A percentile compares a stretch with the other conserved stretches of the same genome.
Evolutionary conservation across 2,329 filamentous ascomycete species (phyloP).

Genomic region (Arthrocladium fulminans): DNA sequence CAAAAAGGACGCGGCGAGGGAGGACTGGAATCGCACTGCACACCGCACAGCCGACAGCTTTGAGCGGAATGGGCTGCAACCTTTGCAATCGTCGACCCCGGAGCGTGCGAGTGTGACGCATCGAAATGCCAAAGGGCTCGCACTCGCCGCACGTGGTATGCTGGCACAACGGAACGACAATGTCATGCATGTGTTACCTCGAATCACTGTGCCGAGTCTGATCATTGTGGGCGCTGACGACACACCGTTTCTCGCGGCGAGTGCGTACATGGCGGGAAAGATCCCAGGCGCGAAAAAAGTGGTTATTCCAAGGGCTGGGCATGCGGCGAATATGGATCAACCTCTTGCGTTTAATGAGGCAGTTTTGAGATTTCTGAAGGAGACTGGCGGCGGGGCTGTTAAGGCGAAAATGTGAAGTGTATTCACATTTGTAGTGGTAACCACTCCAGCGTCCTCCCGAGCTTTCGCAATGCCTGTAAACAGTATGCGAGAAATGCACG

Average conservation of each 20-base stretch:
- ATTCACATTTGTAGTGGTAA: no score
- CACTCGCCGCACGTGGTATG: slow-evolving; percentile 16
- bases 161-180: slow-evolving; percentile 12
- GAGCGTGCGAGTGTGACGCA: slow-evolving; percentile 13
- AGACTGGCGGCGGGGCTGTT: neutral
- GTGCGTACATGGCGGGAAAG: slow-evolving; percentile 17
- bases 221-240: slow-evolving; percentile 17
- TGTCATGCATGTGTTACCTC: slow-evolving; percentile 10
- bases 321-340: slow-evolving; percentile 12
- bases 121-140: slow-evolving; percentile 13
- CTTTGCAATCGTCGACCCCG: slow-evolving; percentile 10
- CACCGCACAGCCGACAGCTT: slow-evolving; percentile 11
- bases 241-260: slow-evolving; percentile 15
- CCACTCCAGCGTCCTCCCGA: no score
- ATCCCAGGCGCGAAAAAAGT: slow-evolving; percentile 15
- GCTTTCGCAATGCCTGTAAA: no score
- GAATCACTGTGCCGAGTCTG: slow-evolving; percentile 13
- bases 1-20: slow-evolving; percentile 14
- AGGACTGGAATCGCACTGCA: slow-evolving; percentile 17
- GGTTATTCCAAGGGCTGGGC: slow-evolving; percentile 10
- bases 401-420: neutral
- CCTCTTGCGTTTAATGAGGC: slow-evolving; percentile 12
- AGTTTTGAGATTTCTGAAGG: slow-evolving; percentile 11
- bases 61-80: slow-evolving; percentile 9
- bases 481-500: no score